Evolutionary conservation across 148 eudicot species (phyloP), one percentile per base, ranked within the genome.

Genomic region (Nyssa sinensis): DNA sequence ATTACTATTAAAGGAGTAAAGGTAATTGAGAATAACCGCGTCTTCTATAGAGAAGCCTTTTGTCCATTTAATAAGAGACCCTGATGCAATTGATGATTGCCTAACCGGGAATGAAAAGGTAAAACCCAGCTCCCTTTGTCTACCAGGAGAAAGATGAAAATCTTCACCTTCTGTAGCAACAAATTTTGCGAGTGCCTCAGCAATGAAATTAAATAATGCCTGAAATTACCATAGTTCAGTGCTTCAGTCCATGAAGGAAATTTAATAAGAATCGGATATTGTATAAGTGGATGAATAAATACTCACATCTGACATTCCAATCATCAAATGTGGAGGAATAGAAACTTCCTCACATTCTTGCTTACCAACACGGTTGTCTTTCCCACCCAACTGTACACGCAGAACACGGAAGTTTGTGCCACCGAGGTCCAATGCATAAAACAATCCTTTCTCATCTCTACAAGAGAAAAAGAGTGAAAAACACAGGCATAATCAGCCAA

Each of bases 341-440:
- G 94, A 85, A 28, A 91, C 93, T 82, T 93, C 93, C 13, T 84
- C 91, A 80, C 78, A 83, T 76, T 96, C 98, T 77, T 89, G 89
- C 62, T 93, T 82, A 66, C 87, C 88, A 64, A 82, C 77, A 58
- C 90, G 76, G 7, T 79, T 73, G 19, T 86, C 97, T 83, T 80
- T 91, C 65, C 99, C 99, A 17, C 93, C 93, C 79, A 96, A 81
- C 72, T 77, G 87, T n/a, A 93, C 97, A 47, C 98, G 93, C 73
- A 96, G 68, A 47, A 96, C 98, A 21, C 99, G 96, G 76, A 96
- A 93, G 74, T 96, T 96, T 81, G 99, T 96, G 44, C 99, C 99
- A 67, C 99, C 99, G 55, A 96, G 99, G 80, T 96, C 99, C 81
- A 96, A 80, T 33, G 99, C 99, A 87, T 96, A 96, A 75, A 91